These are phyloP conservation scores for Boletus sensibilis DNA, from an alignment of 768 basidiomycete species.

Conservation along the genomic window DNA sequence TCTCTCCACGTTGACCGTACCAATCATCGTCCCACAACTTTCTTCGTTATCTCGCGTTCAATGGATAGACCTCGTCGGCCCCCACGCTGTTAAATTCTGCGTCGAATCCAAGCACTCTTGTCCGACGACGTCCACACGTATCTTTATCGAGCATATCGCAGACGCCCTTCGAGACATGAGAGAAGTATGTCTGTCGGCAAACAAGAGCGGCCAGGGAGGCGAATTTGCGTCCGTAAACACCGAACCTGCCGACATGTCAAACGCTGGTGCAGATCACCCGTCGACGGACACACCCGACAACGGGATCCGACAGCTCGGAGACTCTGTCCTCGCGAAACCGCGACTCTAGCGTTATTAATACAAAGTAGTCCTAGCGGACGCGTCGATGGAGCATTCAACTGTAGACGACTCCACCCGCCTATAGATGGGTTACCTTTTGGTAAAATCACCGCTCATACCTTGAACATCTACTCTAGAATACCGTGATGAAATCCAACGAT, in stretches of 20 bases:
- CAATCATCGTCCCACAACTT: neutral
- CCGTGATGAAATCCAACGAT: neutral
- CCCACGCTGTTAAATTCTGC: constrained; percentile 82
- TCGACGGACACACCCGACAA: neutral
- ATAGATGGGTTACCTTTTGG: neutral
- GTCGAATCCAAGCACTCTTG: constrained; percentile 85
- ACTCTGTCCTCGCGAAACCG: constrained; percentile 12
- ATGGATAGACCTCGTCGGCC: constrained; percentile 72
- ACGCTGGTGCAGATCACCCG: neutral
- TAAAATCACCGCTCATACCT: constrained; percentile 11
- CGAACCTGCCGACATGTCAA: neutral
- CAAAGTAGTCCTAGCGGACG: neutral
- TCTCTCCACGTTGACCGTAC: neutral
- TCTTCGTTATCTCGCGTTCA: neutral
- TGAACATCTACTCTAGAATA: neutral
- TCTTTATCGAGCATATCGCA: constrained; percentile 60
- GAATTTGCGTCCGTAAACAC: neutral
- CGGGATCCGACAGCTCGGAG: neutral
- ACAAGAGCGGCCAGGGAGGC: constrained; percentile 7
- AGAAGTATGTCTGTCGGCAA: constrained; percentile 40
- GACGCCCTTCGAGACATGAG: constrained; percentile 72
- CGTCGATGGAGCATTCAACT: neutral
- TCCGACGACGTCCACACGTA: constrained; percentile 63
- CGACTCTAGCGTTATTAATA: constrained; percentile 9
- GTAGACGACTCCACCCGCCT: neutral